Evolutionary conservation across 163 green algal species (phyloP).

Genomic region (Scenedesmus sp.): DNA sequence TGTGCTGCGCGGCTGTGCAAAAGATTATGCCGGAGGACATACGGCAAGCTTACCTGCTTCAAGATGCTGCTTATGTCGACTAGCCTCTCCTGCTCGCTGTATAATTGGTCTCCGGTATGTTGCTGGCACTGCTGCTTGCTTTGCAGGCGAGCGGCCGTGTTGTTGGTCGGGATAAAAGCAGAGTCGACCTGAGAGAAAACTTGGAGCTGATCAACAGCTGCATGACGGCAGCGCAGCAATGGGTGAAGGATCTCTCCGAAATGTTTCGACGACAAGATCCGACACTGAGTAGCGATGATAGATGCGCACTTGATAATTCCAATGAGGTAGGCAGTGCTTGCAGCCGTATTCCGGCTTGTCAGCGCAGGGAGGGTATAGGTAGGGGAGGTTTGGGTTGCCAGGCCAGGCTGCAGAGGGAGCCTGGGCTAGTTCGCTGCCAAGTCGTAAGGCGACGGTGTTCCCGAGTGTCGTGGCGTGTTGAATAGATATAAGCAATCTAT

Average conservation of each 20-base stretch:
- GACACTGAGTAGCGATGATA: no score
- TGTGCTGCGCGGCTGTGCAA: neutral
- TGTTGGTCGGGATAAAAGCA: neutral
- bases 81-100: conserved; percentile 21
- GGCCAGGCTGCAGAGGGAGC: neutral
- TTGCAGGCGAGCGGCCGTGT: neutral
- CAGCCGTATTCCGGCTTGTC: neutral
- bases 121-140: neutral
- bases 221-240: neutral
- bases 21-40: no score
- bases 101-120: conserved; percentile 12
- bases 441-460: no score
- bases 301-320: neutral
- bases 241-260: neutral
- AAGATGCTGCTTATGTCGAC: conserved; percentile 22
- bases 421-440: no score
- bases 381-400: neutral
- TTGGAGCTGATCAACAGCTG: neutral
- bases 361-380: neutral
- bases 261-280: neutral
- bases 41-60: neutral
- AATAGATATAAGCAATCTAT: no score
- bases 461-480: no score
- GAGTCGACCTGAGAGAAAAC: neutral
- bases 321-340: neutral